phyloP scores from a whole-genome alignment of 306 rosid genomes.

The Morella rubra region DNA sequence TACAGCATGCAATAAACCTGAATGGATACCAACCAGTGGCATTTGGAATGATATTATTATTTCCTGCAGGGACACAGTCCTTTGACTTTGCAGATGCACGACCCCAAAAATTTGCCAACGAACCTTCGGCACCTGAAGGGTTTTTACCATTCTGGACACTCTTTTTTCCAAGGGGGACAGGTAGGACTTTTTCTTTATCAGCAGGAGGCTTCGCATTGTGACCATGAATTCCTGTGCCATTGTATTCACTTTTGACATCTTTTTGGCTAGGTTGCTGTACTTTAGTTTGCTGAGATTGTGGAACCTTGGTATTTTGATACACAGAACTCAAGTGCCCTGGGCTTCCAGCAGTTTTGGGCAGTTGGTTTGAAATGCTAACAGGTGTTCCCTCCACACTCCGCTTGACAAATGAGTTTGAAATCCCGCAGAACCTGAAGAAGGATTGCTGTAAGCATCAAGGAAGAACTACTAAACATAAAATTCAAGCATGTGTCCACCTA shows the following conservation, averaged over 20 bases:
- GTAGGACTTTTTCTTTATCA: constrained; percentile 49
- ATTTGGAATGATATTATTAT: constrained; percentile 33
- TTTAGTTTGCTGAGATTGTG: constrained; percentile 40
- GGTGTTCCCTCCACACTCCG: constrained; percentile 51
- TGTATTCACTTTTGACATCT: constrained; percentile 62
- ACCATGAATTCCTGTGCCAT: constrained; percentile 41
- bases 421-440: constrained; percentile 73
- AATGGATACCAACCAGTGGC: constrained; percentile 55
- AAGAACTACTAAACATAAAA: background rate
- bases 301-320: constrained; percentile 22
- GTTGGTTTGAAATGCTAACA: constrained; percentile 39
- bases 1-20: constrained; percentile 23
- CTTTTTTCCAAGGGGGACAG: constrained; percentile 61
- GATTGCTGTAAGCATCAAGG: constrained; percentile 26
- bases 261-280: constrained; percentile 38
- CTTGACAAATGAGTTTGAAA: constrained; percentile 64
- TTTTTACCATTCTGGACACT: constrained; percentile 61
- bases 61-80: constrained; percentile 43
- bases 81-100: constrained; percentile 75
- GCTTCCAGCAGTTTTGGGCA: constrained; percentile 37
- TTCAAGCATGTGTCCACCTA: background rate
- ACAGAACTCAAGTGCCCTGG: constrained; percentile 32
- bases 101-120: constrained; percentile 75
- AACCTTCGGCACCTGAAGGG: constrained; percentile 63
- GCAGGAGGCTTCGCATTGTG: constrained; percentile 50